Percentiles rank a stretch among this genome's conserved stretches.
These are phyloP conservation scores for Rutstroemia sp. DNA, from an alignment of 2,329 filamentous ascomycete genomes.

Conservation along the genomic window DNA sequence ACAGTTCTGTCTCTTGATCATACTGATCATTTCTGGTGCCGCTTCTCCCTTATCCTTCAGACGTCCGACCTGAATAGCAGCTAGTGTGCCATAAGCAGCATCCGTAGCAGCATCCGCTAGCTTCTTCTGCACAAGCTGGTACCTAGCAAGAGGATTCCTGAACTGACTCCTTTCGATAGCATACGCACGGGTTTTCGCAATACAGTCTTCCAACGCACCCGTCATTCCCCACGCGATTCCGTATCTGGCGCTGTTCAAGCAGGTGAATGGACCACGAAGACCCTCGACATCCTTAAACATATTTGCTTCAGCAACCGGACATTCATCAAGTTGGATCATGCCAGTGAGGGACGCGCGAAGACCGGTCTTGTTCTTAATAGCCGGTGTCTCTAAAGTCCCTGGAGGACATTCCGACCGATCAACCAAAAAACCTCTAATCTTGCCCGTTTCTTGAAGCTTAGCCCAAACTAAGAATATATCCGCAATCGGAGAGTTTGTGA, in stretches of 20 bases:
- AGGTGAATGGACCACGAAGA: constrained; percentile 81
- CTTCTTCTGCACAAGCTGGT: constrained; percentile 98
- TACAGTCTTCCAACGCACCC: constrained; percentile 88
- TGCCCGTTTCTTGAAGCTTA: constrained; percentile 82
- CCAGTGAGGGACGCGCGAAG: constrained; percentile 89
- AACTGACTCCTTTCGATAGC: constrained; percentile 93
- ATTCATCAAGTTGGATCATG: constrained; percentile 93
- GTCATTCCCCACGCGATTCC: constrained; percentile 93
- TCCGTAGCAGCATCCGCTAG: constrained; percentile 88
- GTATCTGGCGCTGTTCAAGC: constrained; percentile 86
- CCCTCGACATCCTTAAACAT: constrained; percentile 93
- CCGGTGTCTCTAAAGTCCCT: constrained; percentile 83
- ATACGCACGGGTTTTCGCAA: constrained; percentile 73
- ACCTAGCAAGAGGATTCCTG: constrained; percentile 90
- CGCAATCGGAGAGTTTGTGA: constrained; percentile 87
- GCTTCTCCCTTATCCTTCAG: constrained; percentile 87
- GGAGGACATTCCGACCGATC: constrained; percentile 79
- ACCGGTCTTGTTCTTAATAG: constrained; percentile 92
- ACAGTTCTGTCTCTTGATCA: constrained; percentile 98
- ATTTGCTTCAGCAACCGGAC: constrained; percentile 80
- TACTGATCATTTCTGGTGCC: constrained; percentile 89
- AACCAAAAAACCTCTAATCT: constrained; percentile 88
- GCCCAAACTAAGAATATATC: constrained; percentile 88
- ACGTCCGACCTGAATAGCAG: constrained; percentile 81
- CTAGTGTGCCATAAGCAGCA: constrained; percentile 83